These are phyloP conservation scores for Lasiodiplodia sp. DNA, from an alignment of 2,329 filamentous ascomycete genomes.

Conservation along the genomic window DNA sequence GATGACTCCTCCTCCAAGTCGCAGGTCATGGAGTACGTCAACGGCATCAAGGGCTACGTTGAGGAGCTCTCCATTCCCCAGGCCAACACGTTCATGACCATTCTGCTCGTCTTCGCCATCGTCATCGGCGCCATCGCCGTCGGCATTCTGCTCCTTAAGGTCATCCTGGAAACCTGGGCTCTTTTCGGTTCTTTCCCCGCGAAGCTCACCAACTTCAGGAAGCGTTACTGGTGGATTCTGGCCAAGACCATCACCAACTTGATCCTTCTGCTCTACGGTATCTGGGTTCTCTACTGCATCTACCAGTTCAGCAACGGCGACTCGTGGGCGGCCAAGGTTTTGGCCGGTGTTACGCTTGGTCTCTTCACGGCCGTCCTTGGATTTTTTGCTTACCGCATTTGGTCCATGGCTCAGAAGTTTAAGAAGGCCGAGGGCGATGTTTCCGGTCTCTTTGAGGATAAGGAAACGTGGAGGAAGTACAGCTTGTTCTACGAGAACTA, in stretches of 20 bases:
- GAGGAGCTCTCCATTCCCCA: slow-evolving; percentile 84
- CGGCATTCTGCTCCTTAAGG: slow-evolving; percentile 86
- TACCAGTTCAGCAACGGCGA: slow-evolving; percentile 95
- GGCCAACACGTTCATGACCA: slow-evolving; percentile 95
- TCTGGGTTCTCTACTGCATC: slow-evolving; percentile 95
- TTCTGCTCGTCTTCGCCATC: slow-evolving; percentile 87
- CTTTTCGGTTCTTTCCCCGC: slow-evolving; percentile 88
- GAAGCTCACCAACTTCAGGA: slow-evolving; percentile 81
- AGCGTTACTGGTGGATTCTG: slow-evolving; percentile 95
- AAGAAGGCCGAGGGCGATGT: slow-evolving; percentile 78
- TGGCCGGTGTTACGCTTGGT: slow-evolving; percentile 81
- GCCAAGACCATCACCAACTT: slow-evolving; percentile 88
- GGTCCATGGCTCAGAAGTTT: slow-evolving; percentile 74
- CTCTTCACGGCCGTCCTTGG: slow-evolving; percentile 82
- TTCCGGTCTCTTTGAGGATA: slow-evolving; percentile 81
- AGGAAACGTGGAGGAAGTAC: slow-evolving; percentile 92
- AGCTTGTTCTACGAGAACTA: slow-evolving; percentile 97
- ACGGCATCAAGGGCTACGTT: slow-evolving; percentile 82
- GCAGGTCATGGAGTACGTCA: slow-evolving; percentile 64
- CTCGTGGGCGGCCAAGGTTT: slow-evolving; percentile 87
- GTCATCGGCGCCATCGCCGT: slow-evolving; percentile 84
- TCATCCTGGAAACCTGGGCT: slow-evolving; percentile 89
- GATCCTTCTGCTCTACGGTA: slow-evolving; percentile 88
- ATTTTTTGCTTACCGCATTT: slow-evolving; percentile 88
- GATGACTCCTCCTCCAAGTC: slow-evolving; percentile 5